Percentiles rank a stretch among this genome's conserved stretches.
phyloP scores from a whole-genome alignment of 1,284 basidiomycete genomes.

The Heterobasidion annosum region DNA sequence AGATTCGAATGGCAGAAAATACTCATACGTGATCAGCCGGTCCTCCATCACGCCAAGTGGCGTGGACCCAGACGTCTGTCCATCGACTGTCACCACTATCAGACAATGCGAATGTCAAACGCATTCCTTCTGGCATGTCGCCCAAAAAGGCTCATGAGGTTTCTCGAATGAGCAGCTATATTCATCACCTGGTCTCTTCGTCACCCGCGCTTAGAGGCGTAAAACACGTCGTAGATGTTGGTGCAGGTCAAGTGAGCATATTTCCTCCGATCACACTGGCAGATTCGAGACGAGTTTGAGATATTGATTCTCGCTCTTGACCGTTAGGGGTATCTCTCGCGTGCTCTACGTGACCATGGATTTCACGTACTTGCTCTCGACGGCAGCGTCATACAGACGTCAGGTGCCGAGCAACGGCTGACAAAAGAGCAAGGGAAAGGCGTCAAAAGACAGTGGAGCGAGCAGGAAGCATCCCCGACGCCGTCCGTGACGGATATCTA shows the following conservation, averaged over 20 bases:
- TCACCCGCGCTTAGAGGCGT: slow-evolving; percentile 11
- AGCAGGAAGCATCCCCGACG: slow-evolving; percentile 2
- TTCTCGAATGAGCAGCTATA: slow-evolving; percentile 31
- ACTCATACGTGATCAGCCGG: neutral
- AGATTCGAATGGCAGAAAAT: neutral
- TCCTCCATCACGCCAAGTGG: neutral
- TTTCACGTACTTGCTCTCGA: slow-evolving; percentile 45
- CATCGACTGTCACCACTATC: too few species aligned
- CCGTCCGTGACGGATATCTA: neutral
- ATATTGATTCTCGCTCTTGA: neutral
- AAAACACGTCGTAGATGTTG: slow-evolving; percentile 37
- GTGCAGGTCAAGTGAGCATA: slow-evolving; percentile 40
- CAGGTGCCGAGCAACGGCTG: slow-evolving; percentile 29
- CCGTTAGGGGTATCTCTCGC: slow-evolving; percentile 39
- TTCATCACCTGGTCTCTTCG: slow-evolving; percentile 19
- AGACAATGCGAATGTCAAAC: neutral
- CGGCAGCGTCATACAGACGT: slow-evolving; percentile 30
- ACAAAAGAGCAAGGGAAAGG: slow-evolving; percentile 14
- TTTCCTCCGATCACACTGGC: neutral
- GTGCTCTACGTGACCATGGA: slow-evolving; percentile 25
- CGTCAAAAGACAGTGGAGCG: slow-evolving; percentile 1
- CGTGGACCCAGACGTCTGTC: neutral
- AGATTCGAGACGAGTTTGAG: too few species aligned
- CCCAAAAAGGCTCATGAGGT: slow-evolving; percentile 51
- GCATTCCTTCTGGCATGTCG: slow-evolving; percentile 30